Evolutionary conservation across 2,329 filamentous ascomycete genomes (phyloP).

Genomic region (Neopestalotiopsis sp.): DNA sequence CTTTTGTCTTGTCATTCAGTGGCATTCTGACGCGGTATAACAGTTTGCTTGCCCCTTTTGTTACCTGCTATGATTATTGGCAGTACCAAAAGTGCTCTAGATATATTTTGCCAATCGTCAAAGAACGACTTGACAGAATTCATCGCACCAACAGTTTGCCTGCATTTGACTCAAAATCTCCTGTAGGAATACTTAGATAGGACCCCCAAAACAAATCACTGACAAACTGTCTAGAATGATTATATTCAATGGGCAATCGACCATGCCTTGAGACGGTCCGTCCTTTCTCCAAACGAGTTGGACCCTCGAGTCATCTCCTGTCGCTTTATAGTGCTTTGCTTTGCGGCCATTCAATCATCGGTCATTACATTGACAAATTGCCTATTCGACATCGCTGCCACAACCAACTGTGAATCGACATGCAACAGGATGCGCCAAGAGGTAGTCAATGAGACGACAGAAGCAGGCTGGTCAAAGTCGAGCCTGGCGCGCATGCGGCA

Average conservation of each 20-base stretch:
- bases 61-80: slow-evolving; percentile 36
- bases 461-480: slow-evolving; percentile 34
- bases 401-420: slow-evolving; percentile 26
- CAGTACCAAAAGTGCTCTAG: slow-evolving; percentile 36
- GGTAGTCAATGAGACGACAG: slow-evolving; percentile 30
- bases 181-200: slow-evolving; percentile 22
- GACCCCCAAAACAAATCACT: background rate
- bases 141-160: slow-evolving; percentile 28
- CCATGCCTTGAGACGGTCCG: slow-evolving; percentile 36
- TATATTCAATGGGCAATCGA: slow-evolving; percentile 46
- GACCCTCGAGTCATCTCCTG: slow-evolving; percentile 37
- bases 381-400: slow-evolving; percentile 42
- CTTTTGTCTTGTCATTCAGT: background rate
- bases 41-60: slow-evolving; percentile 34
- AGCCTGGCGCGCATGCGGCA: slow-evolving; percentile 40
- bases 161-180: slow-evolving; percentile 20
- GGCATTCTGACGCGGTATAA: slow-evolving; percentile 7
- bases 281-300: slow-evolving; percentile 29
- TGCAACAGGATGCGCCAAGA: slow-evolving; percentile 41
- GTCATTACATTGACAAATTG: slow-evolving; percentile 43
- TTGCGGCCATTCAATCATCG: slow-evolving; percentile 44
- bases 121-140: slow-evolving; percentile 31
- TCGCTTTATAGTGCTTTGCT: slow-evolving; percentile 38
- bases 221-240: slow-evolving; percentile 33
- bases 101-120: slow-evolving; percentile 39